Conservation (phyloP, 129 eudicot genomes). For the Kitagawia praeruptora region DNA sequence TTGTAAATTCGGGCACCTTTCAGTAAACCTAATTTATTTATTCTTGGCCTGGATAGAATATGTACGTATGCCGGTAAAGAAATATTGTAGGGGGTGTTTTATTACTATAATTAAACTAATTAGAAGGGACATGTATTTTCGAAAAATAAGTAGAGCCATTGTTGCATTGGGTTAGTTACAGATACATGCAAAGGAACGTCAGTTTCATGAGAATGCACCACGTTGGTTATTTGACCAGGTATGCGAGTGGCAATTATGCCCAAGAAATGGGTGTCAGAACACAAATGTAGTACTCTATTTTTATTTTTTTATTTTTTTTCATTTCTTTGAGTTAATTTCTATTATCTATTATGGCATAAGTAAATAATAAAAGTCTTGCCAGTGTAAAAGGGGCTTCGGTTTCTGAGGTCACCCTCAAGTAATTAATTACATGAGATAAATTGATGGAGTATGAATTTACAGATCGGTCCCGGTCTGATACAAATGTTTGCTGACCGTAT, state of each 20-base stretch:
- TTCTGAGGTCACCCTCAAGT: too few relatives aligned
- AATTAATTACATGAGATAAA: too few relatives aligned
- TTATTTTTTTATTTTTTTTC: neutral
- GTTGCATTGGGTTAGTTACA: conserved; percentile 3
- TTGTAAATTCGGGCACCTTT: neutral
- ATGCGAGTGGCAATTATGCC: conserved; percentile 1
- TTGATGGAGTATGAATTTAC: too few relatives aligned
- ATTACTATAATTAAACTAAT: neutral
- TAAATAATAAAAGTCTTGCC: too few relatives aligned
- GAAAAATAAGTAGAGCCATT: conserved; percentile 9
- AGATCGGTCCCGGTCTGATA: too few relatives aligned
- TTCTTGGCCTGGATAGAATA: neutral
- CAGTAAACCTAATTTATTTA: neutral
- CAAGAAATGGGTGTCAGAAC: conserved; percentile 7
- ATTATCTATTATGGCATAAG: too few relatives aligned
- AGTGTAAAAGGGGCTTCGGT: too few relatives aligned
- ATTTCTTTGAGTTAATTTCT: neutral
- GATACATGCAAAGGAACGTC: neutral
- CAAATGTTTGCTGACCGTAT: too few relatives aligned
- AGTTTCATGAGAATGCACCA: neutral
- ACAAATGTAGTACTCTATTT: neutral
- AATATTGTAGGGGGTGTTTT: neutral
- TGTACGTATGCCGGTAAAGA: neutral
- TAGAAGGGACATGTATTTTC: conserved; percentile 7
- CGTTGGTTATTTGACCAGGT: conserved; percentile 8